Evolutionary conservation across 768 basidiomycete genomes (phyloP).

Genomic region (Dioszegia hungarica): DNA sequence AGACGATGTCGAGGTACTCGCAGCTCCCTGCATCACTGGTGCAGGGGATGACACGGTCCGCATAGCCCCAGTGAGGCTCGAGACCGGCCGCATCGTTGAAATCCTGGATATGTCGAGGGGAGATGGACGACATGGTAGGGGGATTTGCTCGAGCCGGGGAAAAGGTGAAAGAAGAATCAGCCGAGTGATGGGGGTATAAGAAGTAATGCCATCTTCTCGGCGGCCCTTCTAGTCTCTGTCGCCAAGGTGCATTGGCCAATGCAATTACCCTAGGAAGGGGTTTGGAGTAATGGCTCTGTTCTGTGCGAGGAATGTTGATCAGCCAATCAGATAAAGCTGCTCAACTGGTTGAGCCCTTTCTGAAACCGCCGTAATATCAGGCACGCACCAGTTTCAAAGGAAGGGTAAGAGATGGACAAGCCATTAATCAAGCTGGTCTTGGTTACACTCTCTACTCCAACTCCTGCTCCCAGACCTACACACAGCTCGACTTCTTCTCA

Average conservation of each 20-base stretch:
- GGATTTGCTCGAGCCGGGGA: neutral
- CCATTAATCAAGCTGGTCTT: too few species aligned
- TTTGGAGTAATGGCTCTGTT: neutral
- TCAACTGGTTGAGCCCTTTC: neutral
- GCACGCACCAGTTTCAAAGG: neutral
- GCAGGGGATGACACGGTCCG: slow-evolving; percentile 23
- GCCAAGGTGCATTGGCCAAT: too few species aligned
- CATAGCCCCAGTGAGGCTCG: slow-evolving; percentile 32
- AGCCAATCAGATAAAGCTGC: slow-evolving; percentile 3
- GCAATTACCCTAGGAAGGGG: too few species aligned
- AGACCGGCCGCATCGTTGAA: slow-evolving; percentile 5
- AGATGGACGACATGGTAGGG: neutral
- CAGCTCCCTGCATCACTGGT: slow-evolving; percentile 29
- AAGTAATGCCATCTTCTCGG: too few species aligned
- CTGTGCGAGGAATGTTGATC: neutral
- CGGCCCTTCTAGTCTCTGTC: too few species aligned
- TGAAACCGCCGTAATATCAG: neutral
- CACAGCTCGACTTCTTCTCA: neutral
- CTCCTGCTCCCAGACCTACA: too few species aligned
- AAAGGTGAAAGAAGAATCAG: too few species aligned
- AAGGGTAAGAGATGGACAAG: too few species aligned
- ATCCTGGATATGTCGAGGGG: slow-evolving; percentile 23
- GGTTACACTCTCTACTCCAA: too few species aligned
- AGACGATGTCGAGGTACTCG: slow-evolving; percentile 32
- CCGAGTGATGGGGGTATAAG: too few species aligned